Percentiles rank a stretch among this genome's conserved stretches.
Evolutionary conservation across 1,139 yeast genomes (phyloP).

Genomic region (Pichia sp.): DNA sequence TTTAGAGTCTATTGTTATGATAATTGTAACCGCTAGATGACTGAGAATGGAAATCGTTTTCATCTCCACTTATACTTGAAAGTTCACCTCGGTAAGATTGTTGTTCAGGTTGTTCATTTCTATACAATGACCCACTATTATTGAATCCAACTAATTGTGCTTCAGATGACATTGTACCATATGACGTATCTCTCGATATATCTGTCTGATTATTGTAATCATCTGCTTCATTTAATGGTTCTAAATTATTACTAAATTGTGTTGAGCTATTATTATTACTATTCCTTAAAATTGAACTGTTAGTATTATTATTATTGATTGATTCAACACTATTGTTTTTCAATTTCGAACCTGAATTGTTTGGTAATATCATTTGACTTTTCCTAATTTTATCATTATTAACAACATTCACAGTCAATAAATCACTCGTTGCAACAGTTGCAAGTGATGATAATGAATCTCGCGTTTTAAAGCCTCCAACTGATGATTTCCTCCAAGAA

Average conservation of each 20-base stretch:
- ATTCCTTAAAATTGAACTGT: neutral
- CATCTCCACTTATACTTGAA: conserved; percentile 9
- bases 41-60: neutral
- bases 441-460: conserved; percentile 68
- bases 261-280: conserved; percentile 1
- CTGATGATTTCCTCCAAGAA: conserved; percentile 59
- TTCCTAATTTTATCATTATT: conserved; percentile 37
- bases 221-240: conserved; percentile 14
- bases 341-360: conserved; percentile 5
- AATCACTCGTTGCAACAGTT: conserved; percentile 80
- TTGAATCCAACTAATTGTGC: conserved; percentile 51
- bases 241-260: conserved; percentile 5
- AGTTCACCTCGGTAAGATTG: conserved; percentile 21
- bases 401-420: conserved; percentile 73
- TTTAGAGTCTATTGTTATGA: neutral
- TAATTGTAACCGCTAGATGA: neutral
- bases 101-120: conserved; percentile 15
- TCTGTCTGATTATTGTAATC: neutral
- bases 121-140: conserved; percentile 27
- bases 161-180: conserved; percentile 9
- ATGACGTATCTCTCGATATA: conserved; percentile 12
- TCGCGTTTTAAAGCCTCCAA: conserved; percentile 39
- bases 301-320: neutral
- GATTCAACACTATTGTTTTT: conserved; percentile 6
- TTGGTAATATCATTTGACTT: conserved; percentile 25